Evolutionary conservation across 495 filamentous ascomycete genomes (phyloP), one percentile per base, ranked within the genome.

Genomic region (Sabuloglossum arenarium): DNA sequence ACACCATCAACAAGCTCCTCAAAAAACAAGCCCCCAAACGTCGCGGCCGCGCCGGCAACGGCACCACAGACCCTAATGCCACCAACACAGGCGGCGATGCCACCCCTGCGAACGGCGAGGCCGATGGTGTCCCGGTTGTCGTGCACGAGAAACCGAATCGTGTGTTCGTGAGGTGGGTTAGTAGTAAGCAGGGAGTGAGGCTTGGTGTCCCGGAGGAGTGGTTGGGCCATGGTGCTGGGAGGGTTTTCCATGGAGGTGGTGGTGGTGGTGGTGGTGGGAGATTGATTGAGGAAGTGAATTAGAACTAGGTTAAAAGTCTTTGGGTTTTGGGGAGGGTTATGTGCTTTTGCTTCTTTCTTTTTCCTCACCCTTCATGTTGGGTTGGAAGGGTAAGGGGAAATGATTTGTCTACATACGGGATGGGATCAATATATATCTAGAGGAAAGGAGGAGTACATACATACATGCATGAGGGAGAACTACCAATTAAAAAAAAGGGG

Each of bases 1-100:
- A 96, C 66, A 98, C 91, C 14, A 96, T 98, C 74, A 96, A 97
- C 69, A 86, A 90, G 54, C 80, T 98, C 28, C 79, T 97, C 54
- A 88, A 88, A 67, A 95, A 94, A 63, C 93, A 96, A 70, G 85
- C 88, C 4, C 89, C 90, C 23, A 97, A 96, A 68, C 82, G 74
- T 60, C 82, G 74, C 45, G 79, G 74, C 49, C 73, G 70, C 58
- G 72, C 67, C 8, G 68, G 68, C 53, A 70, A 73, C 51, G 63
- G 66, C 29, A 74, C 70, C 16, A 69, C 67, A 42, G 77, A 66
- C 27, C 58, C 39, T 45, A 64, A 66, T 24, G 73, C 69, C n/a
- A 69, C 67, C 39, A 76, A 66, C 25, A 62, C 67, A 4, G 73
- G 68, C 23, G 79, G 77, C 39, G 82, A 81, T 16, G 76, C 75